Base-by-base conservation (phyloP, 805 yeast species). In the Yarrowia yakushimensis region DNA sequence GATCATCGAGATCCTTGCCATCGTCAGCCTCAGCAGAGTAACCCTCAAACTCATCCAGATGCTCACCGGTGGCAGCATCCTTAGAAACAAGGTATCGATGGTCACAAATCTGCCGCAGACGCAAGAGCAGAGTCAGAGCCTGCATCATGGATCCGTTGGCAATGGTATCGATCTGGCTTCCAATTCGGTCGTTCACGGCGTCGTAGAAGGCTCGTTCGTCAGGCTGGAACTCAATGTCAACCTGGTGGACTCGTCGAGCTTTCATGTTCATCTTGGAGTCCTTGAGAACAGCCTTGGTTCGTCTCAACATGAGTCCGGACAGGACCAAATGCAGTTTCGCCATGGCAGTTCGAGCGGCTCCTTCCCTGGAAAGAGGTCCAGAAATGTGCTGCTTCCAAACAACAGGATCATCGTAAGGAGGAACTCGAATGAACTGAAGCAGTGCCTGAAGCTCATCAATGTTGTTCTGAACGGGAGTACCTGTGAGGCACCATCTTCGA, bases 401-500 rank as follows among this genome's bases (percentile, higher is more conserved):
- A 1, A 50, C 48, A 36, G 59, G 43, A 17, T 52, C 59, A 30
- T 52, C 59, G 18, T 52, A 52, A 25, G 59, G 59, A 17, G 30
- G 39, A 3, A 65, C 57, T 17, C 70, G 55, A 5, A 78, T 45
- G 67, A 81, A 85, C 27, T 72, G 65, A 30, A 85, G 71, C 20
- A 83, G 70, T 0, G 87, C 77, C 65, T 78, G 81, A 9, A 85
- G 70, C 60, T 85, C 89, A 45, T 74, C 79, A 55, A 82, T 73
- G 41, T 73, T 76, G 66, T 85, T 85, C 71, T 85, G 88, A 28
- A 85, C 70, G 0, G 88, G 89, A 0, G 89, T 85, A 59, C 89
- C 89, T 2, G 87, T 82, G 3, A 85, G 74, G 33, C 83, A 79
- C 86, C 87, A 84, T 52, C 86, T 74, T 62, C 79, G 78, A 0